These are phyloP conservation scores for Closterium sp. DNA, from an alignment of 139 green algal genomes.

Conservation along the genomic window DNA sequence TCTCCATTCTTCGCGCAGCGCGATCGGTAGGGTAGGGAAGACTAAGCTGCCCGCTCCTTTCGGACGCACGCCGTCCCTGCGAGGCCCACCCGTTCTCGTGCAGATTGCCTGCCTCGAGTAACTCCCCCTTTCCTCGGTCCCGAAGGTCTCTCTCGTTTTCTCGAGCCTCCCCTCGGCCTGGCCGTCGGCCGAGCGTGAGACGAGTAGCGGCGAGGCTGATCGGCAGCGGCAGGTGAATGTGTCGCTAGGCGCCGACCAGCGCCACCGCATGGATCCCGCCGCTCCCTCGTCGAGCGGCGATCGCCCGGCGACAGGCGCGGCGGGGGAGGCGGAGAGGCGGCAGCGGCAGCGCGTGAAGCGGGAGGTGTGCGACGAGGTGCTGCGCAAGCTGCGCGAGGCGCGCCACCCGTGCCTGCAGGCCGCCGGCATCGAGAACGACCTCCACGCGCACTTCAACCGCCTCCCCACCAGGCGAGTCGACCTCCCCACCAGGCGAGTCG, in stretches of 20 bases:
- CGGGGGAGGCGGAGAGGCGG: neutral
- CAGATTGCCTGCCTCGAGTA: neutral
- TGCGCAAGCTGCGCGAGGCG: constrained; percentile 13
- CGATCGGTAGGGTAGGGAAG: neutral
- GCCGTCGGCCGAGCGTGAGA: neutral
- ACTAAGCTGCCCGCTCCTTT: neutral
- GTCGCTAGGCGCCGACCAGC: neutral
- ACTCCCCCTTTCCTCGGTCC: neutral
- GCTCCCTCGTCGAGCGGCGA: neutral
- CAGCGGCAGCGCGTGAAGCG: constrained; percentile 45
- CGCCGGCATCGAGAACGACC: constrained; percentile 20
- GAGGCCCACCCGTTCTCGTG: neutral
- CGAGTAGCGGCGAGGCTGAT: neutral
- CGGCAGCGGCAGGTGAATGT: neutral
- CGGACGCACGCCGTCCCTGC: neutral
- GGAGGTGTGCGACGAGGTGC: constrained; percentile 38
- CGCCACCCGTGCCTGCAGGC: constrained; percentile 6
- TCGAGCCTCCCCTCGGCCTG: neutral
- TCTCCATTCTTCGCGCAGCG: neutral
- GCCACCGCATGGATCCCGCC: neutral
- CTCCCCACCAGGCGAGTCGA: constrained; percentile 31
- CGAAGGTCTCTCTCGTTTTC: neutral
- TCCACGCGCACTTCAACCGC: constrained; percentile 43
- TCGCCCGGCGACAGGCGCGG: neutral
- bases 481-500: neutral